These are phyloP conservation scores for Heterobasidion occidentale DNA, from an alignment of 1,284 basidiomycete species.

Conservation along the genomic window DNA sequence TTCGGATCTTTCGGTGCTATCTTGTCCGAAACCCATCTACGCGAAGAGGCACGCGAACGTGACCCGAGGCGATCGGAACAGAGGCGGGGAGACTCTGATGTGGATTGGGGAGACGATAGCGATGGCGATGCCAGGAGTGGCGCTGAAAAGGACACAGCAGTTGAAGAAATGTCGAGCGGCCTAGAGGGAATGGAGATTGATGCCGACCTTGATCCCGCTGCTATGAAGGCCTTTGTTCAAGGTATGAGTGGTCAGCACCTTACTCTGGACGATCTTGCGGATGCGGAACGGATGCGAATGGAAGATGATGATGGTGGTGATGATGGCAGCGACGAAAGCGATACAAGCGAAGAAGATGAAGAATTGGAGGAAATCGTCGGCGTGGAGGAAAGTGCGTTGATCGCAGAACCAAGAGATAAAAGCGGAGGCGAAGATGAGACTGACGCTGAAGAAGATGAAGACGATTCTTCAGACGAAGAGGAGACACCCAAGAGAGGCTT, in stretches of 20 bases:
- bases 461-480: conserved; percentile 16
- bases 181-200: conserved; percentile 54
- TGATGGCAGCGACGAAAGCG: conserved; percentile 22
- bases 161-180: conserved; percentile 28
- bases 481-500: conserved; percentile 44
- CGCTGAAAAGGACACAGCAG: conserved; percentile 11
- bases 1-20: conserved; percentile 51
- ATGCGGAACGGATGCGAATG: conserved; percentile 37
- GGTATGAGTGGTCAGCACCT: conserved; percentile 42
- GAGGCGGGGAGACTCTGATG: conserved; percentile 58
- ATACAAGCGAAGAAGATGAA: conserved; percentile 20
- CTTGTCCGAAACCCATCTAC: conserved; percentile 45
- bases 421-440: conserved; percentile 16
- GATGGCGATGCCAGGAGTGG: conserved; percentile 14
- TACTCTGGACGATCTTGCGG: conserved; percentile 63
- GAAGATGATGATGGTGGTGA: conserved; percentile 57
- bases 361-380: conserved; percentile 13
- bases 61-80: conserved; percentile 41
- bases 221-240: conserved; percentile 48
- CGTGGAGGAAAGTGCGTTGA: conserved; percentile 13
- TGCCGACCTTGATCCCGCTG: conserved; percentile 33
- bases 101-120: conserved; percentile 61
- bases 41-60: conserved; percentile 18
- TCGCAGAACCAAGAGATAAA: conserved; percentile 14
- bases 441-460: conserved; percentile 17